Conservation (phyloP, 441 rosid genomes). For the Pelargonium cotyledonis region DNA sequence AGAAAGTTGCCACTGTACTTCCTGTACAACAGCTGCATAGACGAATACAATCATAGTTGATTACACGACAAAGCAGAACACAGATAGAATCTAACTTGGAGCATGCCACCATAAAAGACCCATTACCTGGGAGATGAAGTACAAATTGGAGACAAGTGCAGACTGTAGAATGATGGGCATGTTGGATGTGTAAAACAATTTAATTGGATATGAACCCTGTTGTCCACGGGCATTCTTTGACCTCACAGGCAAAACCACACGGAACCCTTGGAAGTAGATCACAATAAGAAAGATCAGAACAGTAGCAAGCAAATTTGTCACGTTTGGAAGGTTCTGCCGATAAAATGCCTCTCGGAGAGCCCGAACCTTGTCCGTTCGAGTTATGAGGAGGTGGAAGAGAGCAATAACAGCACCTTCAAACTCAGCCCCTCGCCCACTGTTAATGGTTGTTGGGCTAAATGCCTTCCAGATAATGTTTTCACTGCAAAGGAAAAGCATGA, state of each 20-base stretch:
- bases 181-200: constrained; percentile 71
- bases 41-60: not conserved
- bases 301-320: constrained; percentile 77
- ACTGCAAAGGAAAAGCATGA: constrained; percentile 39
- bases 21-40: constrained; percentile 61
- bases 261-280: no score
- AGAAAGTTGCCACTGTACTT: constrained; percentile 67
- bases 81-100: not conserved
- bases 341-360: constrained; percentile 89
- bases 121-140: constrained; percentile 90
- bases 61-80: not conserved
- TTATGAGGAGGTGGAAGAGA: constrained; percentile 74
- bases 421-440: constrained; percentile 93
- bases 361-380: constrained; percentile 73
- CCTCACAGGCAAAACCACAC: no score
- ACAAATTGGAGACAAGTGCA: constrained; percentile 87
- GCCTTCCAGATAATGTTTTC: constrained; percentile 95
- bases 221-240: constrained; percentile 40
- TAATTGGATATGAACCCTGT: constrained; percentile 91
- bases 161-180: constrained; percentile 86
- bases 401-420: constrained; percentile 97
- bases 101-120: not conserved
- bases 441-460: constrained; percentile 89
- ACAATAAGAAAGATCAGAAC: no score
- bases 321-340: constrained; percentile 94